These are phyloP conservation scores for Linnemannia zychae DNA, from an alignment of 192 early-diverging fungal genomes.

Conservation along the genomic window DNA sequence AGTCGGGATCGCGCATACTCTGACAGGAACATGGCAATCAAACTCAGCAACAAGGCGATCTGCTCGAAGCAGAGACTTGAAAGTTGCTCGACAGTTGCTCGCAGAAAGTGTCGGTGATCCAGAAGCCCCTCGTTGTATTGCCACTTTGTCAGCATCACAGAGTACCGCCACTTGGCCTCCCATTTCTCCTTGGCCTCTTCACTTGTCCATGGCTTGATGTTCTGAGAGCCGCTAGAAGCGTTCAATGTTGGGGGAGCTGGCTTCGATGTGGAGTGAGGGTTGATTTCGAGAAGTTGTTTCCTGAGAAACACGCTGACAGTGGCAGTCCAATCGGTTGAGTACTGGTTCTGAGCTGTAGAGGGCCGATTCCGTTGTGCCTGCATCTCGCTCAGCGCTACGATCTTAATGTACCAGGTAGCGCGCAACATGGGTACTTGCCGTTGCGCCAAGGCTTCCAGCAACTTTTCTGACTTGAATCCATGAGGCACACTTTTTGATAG, in stretches of 20 bases:
- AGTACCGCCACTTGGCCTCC: conserved; percentile 61
- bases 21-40: conserved; percentile 66
- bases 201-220: conserved; percentile 60
- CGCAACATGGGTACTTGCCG: conserved; percentile 71
- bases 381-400: conserved; percentile 76
- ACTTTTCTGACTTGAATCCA: conserved; percentile 71
- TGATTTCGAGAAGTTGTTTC: conserved; percentile 61
- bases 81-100: conserved; percentile 59
- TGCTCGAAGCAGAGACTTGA: conserved; percentile 55
- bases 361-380: conserved; percentile 36
- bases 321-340: conserved; percentile 60
- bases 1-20: conserved; percentile 67
- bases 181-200: conserved; percentile 60
- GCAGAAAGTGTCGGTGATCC: conserved; percentile 66
- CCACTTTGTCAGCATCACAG: conserved; percentile 67
- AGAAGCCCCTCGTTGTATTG: conserved; percentile 69
- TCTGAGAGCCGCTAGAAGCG: conserved; percentile 36
- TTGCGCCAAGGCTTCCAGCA: conserved; percentile 68
- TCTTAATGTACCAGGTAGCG: conserved; percentile 80
- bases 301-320: conserved; percentile 60
- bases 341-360: conserved; percentile 25
- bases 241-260: conserved; percentile 29
- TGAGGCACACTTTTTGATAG: conserved; percentile 66
- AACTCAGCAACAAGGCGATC: conserved; percentile 56
- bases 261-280: conserved; percentile 36